Evolutionary conservation across 345 rosid species (phyloP).

Genomic region (Melaleuca alternifolia): DNA sequence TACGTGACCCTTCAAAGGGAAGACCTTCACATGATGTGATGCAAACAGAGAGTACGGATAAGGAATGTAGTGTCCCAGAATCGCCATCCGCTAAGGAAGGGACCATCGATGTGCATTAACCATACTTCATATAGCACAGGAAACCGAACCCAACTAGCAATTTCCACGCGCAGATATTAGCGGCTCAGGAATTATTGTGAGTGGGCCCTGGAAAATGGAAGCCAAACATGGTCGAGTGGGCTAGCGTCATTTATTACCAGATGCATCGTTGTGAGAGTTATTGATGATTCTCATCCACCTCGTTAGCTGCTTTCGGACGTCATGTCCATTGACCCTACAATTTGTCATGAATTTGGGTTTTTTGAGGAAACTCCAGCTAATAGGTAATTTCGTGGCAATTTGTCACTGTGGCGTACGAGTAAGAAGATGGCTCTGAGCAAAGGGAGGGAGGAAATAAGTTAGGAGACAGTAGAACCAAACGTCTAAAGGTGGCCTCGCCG

Average conservation of each 20-base stretch:
- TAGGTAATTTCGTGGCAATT: not conserved
- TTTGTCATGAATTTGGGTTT: not conserved
- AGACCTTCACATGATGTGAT: not conserved
- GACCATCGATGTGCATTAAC: not conserved
- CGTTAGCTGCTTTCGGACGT: not conserved
- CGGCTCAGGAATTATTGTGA: not conserved
- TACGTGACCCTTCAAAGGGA: not conserved
- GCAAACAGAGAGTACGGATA: not conserved
- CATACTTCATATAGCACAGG: not conserved
- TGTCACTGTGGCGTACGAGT: accelerated
- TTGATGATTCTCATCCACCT: not conserved
- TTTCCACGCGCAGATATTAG: not conserved
- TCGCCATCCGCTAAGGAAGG: not conserved
- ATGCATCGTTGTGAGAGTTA: not conserved
- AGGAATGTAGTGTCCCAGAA: not conserved
- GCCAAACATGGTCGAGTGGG: not conserved
- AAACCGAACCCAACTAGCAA: not conserved
- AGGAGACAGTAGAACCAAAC: not conserved
- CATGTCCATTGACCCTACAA: not conserved
- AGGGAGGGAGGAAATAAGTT: not conserved
- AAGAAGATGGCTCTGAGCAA: not conserved
- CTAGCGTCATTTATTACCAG: not conserved
- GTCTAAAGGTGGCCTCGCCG: not conserved
- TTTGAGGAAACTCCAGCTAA: not conserved
- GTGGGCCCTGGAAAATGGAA: not conserved